Percentiles rank a stretch among this genome's conserved stretches.
phyloP scores from a whole-genome alignment of 257 asterid genomes.

The Jacaranda copaia region DNA sequence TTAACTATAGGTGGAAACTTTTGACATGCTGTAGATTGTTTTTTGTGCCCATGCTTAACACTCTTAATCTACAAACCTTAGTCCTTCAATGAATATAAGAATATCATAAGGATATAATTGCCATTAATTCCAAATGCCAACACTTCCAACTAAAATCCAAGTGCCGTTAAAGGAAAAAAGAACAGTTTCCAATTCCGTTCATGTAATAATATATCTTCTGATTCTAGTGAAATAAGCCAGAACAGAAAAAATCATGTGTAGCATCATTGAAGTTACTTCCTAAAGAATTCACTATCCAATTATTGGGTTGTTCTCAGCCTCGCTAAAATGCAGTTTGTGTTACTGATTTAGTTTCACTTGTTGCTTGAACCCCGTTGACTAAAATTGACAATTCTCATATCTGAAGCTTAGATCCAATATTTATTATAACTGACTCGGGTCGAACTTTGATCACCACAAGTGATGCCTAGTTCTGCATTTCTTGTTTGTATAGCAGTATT shows the following conservation, averaged over 20 bases:
- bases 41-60: no score
- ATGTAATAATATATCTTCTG: no score
- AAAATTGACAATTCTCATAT: not conserved
- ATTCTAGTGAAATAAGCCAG: no score
- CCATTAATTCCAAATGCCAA: not conserved
- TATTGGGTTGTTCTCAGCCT: not conserved
- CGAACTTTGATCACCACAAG: not conserved
- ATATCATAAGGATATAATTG: not conserved
- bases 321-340: not conserved
- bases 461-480: not conserved
- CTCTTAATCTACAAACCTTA: no score
- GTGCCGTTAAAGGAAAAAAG: no score
- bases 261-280: not conserved
- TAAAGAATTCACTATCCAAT: not conserved
- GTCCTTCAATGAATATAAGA: not conserved
- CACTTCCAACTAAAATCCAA: not conserved
- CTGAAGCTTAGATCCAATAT: not conserved
- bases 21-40: no score
- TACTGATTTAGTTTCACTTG: not conserved
- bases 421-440: not conserved
- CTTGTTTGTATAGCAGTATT: not conserved
- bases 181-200: no score
- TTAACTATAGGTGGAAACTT: no score
- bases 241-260: not conserved
- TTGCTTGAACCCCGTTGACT: not conserved